Evolutionary conservation across 805 yeast species (phyloP).

Genomic region (Metschnikowia bowlesiae): DNA sequence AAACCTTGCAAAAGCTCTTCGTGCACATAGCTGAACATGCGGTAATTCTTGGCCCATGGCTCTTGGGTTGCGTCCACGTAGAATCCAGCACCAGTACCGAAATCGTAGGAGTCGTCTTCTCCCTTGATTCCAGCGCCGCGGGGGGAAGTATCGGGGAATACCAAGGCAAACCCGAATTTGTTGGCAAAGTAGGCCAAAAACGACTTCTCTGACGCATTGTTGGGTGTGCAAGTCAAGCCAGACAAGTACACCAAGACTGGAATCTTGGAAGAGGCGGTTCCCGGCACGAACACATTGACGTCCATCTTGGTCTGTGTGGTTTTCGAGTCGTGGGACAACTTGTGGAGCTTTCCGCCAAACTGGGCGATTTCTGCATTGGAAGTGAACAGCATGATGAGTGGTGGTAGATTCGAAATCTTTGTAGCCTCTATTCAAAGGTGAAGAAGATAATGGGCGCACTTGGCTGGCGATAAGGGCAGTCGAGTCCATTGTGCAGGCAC

Average conservation of each 20-base stretch:
- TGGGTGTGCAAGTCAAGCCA: slow-evolving; percentile 90
- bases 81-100: slow-evolving; percentile 95
- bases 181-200: slow-evolving; percentile 78
- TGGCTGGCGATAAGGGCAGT: not conserved
- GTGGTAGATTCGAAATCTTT: not conserved
- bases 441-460: not conserved
- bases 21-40: slow-evolving; percentile 81
- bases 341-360: slow-evolving; percentile 73
- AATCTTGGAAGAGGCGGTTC: slow-evolving; percentile 30
- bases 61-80: slow-evolving; percentile 78
- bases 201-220: slow-evolving; percentile 92
- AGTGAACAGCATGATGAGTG: slow-evolving; percentile 43
- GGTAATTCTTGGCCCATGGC: slow-evolving; percentile 69
- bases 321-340: slow-evolving; percentile 68
- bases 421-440: not conserved
- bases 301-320: slow-evolving; percentile 70
- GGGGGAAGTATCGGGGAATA: slow-evolving; percentile 97
- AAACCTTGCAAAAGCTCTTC: slow-evolving; percentile 62
- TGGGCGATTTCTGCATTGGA: slow-evolving; percentile 51
- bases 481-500: slow-evolving; percentile 1
- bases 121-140: slow-evolving; percentile 75
- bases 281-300: slow-evolving; percentile 80
- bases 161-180: slow-evolving; percentile 78
- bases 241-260: slow-evolving; percentile 81
- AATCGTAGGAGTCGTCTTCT: slow-evolving; percentile 82